A percentile compares a stretch with the other conserved stretches of the same genome.
These are phyloP conservation scores for Lumnitzera racemosa DNA, from an alignment of 345 rosid genomes.

Conservation along the genomic window DNA sequence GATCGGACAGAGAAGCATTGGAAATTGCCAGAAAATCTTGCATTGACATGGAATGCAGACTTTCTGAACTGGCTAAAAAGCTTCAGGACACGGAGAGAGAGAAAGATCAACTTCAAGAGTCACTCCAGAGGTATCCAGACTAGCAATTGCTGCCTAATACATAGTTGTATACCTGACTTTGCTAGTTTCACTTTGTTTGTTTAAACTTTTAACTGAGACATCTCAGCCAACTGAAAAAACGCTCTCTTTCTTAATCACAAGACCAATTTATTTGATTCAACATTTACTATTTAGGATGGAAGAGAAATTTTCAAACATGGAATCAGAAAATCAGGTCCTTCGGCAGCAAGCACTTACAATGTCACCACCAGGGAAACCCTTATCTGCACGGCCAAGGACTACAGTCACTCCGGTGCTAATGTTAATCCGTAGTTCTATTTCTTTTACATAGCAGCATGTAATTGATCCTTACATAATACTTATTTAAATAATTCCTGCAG, in stretches of 20 bases:
- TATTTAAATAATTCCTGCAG: conserved; percentile 23
- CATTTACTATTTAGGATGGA: conserved; percentile 33
- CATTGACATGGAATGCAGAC: conserved; percentile 55
- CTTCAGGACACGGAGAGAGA: conserved; percentile 66
- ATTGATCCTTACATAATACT: too few species aligned
- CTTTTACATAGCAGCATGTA: too few species aligned
- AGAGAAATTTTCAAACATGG: conserved; percentile 41
- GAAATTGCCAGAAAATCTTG: conserved; percentile 59
- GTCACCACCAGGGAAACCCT: too few species aligned
- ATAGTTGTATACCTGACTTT: too few species aligned
- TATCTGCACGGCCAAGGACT: too few species aligned
- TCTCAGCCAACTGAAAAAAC: too few species aligned
- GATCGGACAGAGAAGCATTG: conserved; percentile 52
- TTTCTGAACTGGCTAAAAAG: conserved; percentile 61
- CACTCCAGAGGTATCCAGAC: conserved; percentile 78
- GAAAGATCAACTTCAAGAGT: conserved; percentile 91
- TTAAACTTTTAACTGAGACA: too few species aligned
- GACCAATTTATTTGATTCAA: neutral
- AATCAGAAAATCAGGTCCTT: conserved; percentile 63
- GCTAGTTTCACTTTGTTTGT: too few species aligned
- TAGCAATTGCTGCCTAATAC: neutral
- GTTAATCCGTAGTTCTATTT: too few species aligned
- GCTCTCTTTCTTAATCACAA: too few species aligned
- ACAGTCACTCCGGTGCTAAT: too few species aligned
- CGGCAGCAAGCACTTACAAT: conserved; percentile 43